A percentile compares a stretch with the other conserved stretches of the same genome.
phyloP scores from a whole-genome alignment of 305 asterid genomes.

The Fraxinus sp. region DNA sequence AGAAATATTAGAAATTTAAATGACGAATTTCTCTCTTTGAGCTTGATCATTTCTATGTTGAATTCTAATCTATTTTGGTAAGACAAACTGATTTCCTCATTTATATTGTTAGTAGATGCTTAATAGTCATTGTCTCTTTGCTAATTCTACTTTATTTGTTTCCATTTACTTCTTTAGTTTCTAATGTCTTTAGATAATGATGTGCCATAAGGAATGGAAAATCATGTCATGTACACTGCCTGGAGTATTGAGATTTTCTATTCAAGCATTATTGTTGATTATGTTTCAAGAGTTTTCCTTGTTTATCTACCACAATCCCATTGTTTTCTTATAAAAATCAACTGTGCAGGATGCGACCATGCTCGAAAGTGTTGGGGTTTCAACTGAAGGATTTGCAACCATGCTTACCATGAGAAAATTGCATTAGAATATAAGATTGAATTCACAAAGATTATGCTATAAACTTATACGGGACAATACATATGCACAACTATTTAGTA shows the following conservation, averaged over 20 bases:
- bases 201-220: background rate
- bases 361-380: constrained; percentile 86
- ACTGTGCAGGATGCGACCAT: constrained; percentile 79
- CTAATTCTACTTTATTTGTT: background rate
- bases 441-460: constrained; percentile 72
- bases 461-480: background rate
- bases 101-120: no score
- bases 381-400: constrained; percentile 90
- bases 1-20: background rate
- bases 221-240: background rate
- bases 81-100: no score
- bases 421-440: constrained; percentile 92
- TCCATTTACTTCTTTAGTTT: background rate
- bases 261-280: background rate
- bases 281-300: no score
- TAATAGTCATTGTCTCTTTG: no score
- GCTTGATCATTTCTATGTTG: no score
- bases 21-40: no score
- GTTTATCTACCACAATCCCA: no score
- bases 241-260: background rate
- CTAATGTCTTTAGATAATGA: background rate
- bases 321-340: background rate
- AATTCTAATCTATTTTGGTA: no score
- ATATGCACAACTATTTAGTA: no score
- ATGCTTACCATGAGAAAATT: constrained; percentile 75